Base-by-base conservation (phyloP, 192 early-diverging fungal genomes). In the Podochytrium sp. region DNA sequence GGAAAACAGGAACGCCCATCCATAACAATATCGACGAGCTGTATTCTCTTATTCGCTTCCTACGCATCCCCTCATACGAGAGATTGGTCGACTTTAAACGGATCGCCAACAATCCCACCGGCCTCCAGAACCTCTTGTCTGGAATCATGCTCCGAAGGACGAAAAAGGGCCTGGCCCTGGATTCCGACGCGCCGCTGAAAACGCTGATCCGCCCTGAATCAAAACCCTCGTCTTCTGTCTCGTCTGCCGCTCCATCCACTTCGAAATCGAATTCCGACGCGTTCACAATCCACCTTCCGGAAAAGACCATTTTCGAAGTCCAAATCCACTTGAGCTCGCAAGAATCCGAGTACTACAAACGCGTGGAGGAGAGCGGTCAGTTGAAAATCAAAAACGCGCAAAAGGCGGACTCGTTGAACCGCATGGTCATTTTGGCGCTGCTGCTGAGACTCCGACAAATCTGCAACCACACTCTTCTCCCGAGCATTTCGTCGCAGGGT, bases 401-500 rank as follows among this genome's bases (percentile, higher is more conserved):
- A 29, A 49, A 49, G 6, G 63, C 29, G 6, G 63, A 65, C 10
- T 25, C 38, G 27, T 16, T 65, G 40, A 65, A 49, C 29, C 63
- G 35, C 14, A 65, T 65, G 38, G 63, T 35, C 47, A 3, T 65
- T 25, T 42, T 65, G 6, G 32, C 43, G 40, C 58, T 79, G 18
- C 37, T 79, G 39, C 92, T 96, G 92, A 92, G 94, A 75, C 78
- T 95, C 32, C 91, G 94, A 67, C 94, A 95, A 73, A 86, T 90
- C 38, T 96, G 95, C 79, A 93, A 95, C 73, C 95, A 96, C 76
- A 93, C 94, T 10, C 94, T 90, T 59, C 74, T 95, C 20, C 92
- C 93, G 65, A 89, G 90, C 32, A 90, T 90, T 81, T 92, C 91
- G 2, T 65, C 35, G 25, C n/a, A 65, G n/a, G 63, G 33, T 43